Percentiles rank a stretch among this genome's conserved stretches.
These are phyloP conservation scores for Backusella circina DNA, from an alignment of 192 early-diverging fungal species.

Conservation along the genomic window DNA sequence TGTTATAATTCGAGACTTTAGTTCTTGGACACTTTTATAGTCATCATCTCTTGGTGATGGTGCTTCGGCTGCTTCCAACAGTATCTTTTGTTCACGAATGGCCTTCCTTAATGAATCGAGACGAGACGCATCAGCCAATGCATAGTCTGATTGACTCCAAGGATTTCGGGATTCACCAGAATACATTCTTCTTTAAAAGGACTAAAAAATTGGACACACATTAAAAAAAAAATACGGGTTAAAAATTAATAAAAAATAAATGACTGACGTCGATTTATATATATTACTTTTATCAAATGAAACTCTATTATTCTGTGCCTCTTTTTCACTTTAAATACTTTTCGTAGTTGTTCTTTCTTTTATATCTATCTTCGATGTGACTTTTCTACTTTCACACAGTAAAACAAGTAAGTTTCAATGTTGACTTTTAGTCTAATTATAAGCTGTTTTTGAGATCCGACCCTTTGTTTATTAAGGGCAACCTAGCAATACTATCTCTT, in stretches of 20 bases:
- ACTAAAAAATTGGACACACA: not conserved
- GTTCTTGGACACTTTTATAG: not conserved
- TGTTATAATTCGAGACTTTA: conserved; percentile 9
- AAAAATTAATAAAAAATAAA: not conserved
- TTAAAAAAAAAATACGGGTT: not conserved
- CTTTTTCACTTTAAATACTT: not conserved
- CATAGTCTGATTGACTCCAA: not conserved
- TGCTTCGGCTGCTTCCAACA: conserved; percentile 2
- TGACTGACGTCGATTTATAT: not conserved
- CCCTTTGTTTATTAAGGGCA: not conserved
- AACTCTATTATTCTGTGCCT: not conserved
- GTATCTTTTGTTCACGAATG: conserved; percentile 26
- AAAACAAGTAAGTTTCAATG: not conserved
- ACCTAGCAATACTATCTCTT: no score
- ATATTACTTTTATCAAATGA: not conserved
- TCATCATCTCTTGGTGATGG: not conserved
- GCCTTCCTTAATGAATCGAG: conserved; percentile 9
- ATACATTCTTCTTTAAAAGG: conserved; percentile 1
- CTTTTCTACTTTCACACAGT: not conserved
- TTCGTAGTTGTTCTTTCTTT: not conserved
- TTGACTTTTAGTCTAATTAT: not conserved
- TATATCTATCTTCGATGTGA: not conserved
- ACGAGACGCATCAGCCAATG: not conserved
- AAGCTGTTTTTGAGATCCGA: not conserved
- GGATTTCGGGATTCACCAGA: conserved; percentile 8